These are phyloP conservation scores for Ogataea henricii DNA, from an alignment of 805 yeast species.

Conservation along the genomic window DNA sequence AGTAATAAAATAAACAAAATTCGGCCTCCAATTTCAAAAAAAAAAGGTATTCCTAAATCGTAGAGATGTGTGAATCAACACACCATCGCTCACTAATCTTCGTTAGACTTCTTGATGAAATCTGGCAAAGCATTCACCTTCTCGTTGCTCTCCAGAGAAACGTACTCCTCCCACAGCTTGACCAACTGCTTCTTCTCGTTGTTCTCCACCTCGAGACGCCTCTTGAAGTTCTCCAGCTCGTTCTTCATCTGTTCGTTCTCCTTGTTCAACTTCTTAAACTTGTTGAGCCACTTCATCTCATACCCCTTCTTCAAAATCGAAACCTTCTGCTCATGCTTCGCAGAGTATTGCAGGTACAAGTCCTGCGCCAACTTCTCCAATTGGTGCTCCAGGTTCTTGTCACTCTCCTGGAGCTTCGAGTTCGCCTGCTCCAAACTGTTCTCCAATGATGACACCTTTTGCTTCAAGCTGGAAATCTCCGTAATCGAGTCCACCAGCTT, in stretches of 20 bases:
- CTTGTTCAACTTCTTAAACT: conserved; percentile 41
- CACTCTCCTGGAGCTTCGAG: conserved; percentile 38
- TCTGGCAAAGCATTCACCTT: conserved; percentile 24
- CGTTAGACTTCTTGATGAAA: conserved; percentile 19
- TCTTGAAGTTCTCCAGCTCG: conserved; percentile 54
- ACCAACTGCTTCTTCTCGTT: conserved; percentile 61
- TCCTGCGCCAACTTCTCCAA: conserved; percentile 67
- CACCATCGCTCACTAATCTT: background rate
- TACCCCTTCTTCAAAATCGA: conserved; percentile 59
- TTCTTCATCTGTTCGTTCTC: conserved; percentile 49
- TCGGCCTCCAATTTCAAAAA: background rate
- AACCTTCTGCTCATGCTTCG: conserved; percentile 76
- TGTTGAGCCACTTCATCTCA: conserved; percentile 53
- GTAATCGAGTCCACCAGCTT: conserved; percentile 16
- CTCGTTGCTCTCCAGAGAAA: conserved; percentile 29
- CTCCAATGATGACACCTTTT: conserved; percentile 22
- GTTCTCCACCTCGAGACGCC: conserved; percentile 50
- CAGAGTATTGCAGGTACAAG: conserved; percentile 70
- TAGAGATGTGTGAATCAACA: too few relatives aligned
- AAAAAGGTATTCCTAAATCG: background rate
- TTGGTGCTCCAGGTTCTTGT: conserved; percentile 52
- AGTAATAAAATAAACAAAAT: too few relatives aligned
- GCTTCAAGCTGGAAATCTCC: conserved; percentile 17
- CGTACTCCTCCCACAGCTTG: conserved; percentile 43
- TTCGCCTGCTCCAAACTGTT: conserved; percentile 22